Conservation (phyloP, 805 yeast species). For the Candida odintsovae region DNA sequence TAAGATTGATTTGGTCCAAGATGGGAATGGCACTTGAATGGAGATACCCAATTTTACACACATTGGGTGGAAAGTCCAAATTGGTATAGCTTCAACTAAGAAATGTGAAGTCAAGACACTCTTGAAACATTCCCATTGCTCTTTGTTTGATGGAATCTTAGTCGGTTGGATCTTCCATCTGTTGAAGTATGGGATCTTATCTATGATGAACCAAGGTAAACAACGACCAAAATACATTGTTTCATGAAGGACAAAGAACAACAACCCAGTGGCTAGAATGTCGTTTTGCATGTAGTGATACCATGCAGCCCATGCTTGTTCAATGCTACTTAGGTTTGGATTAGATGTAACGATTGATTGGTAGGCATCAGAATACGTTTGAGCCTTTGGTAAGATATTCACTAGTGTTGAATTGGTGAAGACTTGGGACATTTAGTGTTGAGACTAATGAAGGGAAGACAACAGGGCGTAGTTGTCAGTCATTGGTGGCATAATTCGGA, state of each 20-base stretch:
- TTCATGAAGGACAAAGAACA: conserved; percentile 79
- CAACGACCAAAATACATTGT: conserved; percentile 85
- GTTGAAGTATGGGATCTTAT: conserved; percentile 74
- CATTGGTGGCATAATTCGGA: not conserved
- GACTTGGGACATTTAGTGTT: conserved; percentile 1
- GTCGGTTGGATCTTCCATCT: conserved; percentile 84
- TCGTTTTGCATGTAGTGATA: conserved; percentile 80
- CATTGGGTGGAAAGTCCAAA: conserved; percentile 92
- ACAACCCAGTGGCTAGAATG: conserved; percentile 80
- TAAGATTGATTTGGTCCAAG: conserved; percentile 43
- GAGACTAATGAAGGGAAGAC: not conserved
- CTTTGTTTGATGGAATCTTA: conserved; percentile 67
- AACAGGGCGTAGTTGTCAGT: not conserved
- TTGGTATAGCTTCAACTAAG: conserved; percentile 89
- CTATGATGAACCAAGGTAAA: conserved; percentile 86
- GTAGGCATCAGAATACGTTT: not conserved
- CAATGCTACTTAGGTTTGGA: conserved; percentile 31
- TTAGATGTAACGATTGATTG: not conserved
- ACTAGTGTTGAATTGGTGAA: conserved; percentile 2
- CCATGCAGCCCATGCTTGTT: conserved; percentile 81
- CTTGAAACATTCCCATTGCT: conserved; percentile 89
- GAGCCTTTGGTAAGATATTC: conserved; percentile 1
- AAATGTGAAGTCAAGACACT: conserved; percentile 79
- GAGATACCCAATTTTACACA: conserved; percentile 74
- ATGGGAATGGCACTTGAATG: conserved; percentile 79